Conservation (phyloP, 768 basidiomycete genomes). For the Chalciporus piperatus region DNA sequence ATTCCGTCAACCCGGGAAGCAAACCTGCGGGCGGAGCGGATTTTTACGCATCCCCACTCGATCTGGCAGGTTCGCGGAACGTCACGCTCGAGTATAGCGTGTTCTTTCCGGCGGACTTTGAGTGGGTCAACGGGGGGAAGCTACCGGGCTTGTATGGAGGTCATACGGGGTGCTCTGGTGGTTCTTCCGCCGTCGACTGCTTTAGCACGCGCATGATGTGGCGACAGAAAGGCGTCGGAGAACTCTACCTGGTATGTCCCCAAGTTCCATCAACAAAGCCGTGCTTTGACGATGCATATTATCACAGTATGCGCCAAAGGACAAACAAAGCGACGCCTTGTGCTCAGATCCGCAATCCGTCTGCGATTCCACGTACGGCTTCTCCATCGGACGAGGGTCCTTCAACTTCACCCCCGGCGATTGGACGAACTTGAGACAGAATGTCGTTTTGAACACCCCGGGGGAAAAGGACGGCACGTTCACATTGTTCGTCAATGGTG, state of each 20-base stretch:
- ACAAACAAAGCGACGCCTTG: conserved; percentile 57
- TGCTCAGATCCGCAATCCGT: conserved; percentile 59
- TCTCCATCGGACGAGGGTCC: conserved; percentile 72
- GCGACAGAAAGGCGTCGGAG: conserved; percentile 63
- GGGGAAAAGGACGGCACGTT: conserved; percentile 68
- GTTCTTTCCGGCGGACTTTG: conserved; percentile 72
- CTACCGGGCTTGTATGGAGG: conserved; percentile 80
- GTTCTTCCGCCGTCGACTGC: conserved; percentile 65
- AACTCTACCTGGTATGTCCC: conserved; percentile 65
- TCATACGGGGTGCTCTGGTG: conserved; percentile 66
- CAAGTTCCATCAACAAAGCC: neutral
- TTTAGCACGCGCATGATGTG: conserved; percentile 90
- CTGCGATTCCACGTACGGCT: conserved; percentile 65
- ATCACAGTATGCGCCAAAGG: conserved; percentile 70
- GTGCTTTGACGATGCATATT: neutral
- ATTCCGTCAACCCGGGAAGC: conserved; percentile 65
- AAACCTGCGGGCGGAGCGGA: conserved; percentile 69
- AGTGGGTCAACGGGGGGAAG: conserved; percentile 82
- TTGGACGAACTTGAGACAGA: conserved; percentile 76
- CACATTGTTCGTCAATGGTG: conserved; percentile 60
- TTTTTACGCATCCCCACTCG: conserved; percentile 54
- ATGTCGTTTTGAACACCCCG: conserved; percentile 69
- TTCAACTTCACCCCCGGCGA: conserved; percentile 58
- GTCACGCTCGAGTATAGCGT: conserved; percentile 68
- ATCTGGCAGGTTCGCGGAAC: conserved; percentile 45